A percentile compares a stretch with the other conserved stretches of the same genome.
These are phyloP conservation scores for Penicillium diatomitis DNA, from an alignment of 495 filamentous ascomycete genomes.

Conservation along the genomic window DNA sequence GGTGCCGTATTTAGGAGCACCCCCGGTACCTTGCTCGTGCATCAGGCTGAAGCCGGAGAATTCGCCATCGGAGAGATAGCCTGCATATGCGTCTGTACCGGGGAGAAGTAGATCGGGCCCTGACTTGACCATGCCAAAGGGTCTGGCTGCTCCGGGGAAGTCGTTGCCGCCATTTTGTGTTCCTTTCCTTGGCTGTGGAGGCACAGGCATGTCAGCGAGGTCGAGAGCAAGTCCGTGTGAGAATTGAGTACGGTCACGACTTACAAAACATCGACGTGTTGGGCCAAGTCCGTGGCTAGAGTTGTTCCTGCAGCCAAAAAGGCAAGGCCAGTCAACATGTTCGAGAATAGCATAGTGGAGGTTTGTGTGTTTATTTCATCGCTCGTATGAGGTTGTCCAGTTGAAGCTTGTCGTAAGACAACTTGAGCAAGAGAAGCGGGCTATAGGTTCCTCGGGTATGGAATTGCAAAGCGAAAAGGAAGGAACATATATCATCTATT, in stretches of 20 bases:
- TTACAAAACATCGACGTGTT: slow-evolving; percentile 30
- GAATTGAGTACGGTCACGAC: not conserved
- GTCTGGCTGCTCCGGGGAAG: slow-evolving; percentile 56
- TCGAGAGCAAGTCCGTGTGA: not conserved
- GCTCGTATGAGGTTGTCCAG: no score
- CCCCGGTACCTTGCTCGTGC: slow-evolving; percentile 68
- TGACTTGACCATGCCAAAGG: slow-evolving; percentile 63
- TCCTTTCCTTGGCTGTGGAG: slow-evolving; percentile 23
- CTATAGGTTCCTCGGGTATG: no score
- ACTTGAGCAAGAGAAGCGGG: no score
- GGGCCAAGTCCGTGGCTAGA: slow-evolving; percentile 12
- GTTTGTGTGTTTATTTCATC: no score
- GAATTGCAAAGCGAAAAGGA: no score
- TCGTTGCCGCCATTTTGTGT: slow-evolving; percentile 52
- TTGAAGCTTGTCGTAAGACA: no score
- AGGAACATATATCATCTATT: no score
- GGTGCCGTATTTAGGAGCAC: slow-evolving; percentile 64
- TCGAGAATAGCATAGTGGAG: slow-evolving; percentile 2
- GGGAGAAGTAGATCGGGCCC: slow-evolving; percentile 48
- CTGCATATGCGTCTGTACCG: slow-evolving; percentile 56
- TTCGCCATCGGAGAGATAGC: slow-evolving; percentile 48
- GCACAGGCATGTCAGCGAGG: not conserved
- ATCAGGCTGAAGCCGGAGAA: slow-evolving; percentile 65
- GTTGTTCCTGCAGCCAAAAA: not conserved
- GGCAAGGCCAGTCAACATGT: slow-evolving; percentile 5